Conservation (phyloP, 176 grass and related monocot genomes). For the Zizania latifolia region DNA sequence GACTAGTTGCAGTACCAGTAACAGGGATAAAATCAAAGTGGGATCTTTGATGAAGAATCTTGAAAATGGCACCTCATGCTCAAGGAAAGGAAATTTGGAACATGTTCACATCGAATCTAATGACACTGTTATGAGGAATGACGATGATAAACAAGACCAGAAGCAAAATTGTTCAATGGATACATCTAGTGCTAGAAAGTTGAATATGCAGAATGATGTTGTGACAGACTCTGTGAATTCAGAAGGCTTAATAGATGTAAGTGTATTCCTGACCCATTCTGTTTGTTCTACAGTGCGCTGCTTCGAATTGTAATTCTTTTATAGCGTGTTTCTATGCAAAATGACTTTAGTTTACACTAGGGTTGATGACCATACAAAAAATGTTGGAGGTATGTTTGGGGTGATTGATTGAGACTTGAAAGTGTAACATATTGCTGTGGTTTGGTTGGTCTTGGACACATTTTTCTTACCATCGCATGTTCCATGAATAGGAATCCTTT, state of each 20-base stretch:
- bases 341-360: not conserved
- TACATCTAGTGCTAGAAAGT: slow-evolving; percentile 11
- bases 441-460: not conserved
- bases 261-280: slow-evolving; percentile 12
- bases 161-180: slow-evolving; percentile 36
- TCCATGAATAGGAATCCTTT: not conserved
- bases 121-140: slow-evolving; percentile 16
- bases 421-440: not conserved
- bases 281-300: not conserved
- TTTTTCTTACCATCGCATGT: slow-evolving; percentile 8
- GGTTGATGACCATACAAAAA: not conserved
- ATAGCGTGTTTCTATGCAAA: slow-evolving; percentile 10
- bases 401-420: not conserved
- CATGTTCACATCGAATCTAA: slow-evolving; percentile 22
- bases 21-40: slow-evolving; percentile 11
- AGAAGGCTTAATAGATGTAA: slow-evolving; percentile 62
- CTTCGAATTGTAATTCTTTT: slow-evolving; percentile 3
- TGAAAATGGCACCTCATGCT: slow-evolving; percentile 24
- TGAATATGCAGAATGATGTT: slow-evolving; percentile 29
- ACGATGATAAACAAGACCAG: slow-evolving; percentile 27
- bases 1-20: slow-evolving; percentile 7
- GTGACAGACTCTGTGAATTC: slow-evolving; percentile 33
- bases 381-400: not conserved
- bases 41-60: slow-evolving; percentile 21
- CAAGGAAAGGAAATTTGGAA: slow-evolving; percentile 22